Evolutionary conservation across 164 flowering plant genomes (phyloP), one percentile per base, ranked within the genome.

Genomic region (Cinnamomum chago): DNA sequence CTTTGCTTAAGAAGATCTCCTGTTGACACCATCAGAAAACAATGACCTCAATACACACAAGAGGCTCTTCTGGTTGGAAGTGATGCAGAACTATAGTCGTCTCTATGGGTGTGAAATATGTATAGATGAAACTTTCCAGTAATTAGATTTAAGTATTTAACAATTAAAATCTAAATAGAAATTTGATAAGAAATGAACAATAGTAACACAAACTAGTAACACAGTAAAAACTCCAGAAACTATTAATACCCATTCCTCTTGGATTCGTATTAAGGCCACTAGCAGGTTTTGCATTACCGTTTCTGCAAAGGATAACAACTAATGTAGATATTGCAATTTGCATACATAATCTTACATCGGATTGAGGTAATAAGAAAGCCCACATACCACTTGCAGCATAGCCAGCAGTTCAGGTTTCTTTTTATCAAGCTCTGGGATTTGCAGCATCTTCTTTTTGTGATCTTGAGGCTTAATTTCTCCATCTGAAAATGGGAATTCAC

Each of bases 301-400:
- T 40, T 40, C 47, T 9, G 47, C 11, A 40, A 40, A 40, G 47
- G 47, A 40, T 40, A 3, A 40, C 47, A 55, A 55, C 18, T 20
- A 17, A 55, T 55, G 60, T 55, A 55, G 60, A 20, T 55, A 11
- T 20, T 55, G n/a, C n/a, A n/a, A n/a, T n/a, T n/a, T n/a, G 5
- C 2, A 55, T 13, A 17, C n/a, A 55, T 14, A 55, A 5, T 55
- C 15, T 17, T 17, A 15, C 5, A 40, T 40, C 9, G 47, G 47
- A 55, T 55, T 1, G n/a, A 17, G n/a, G n/a, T 64, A 23, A 64
- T 13, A 64, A 51, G 50, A 58, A 67, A 73, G 51, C 14, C 20
- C 47, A 40, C 47, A 40, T 90, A 95, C 99, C 96, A 85, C 70
- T 90, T 91, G 89, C 30, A 95, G 83, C 68, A 95, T 83, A 72